Percentiles rank a stretch among this genome's conserved stretches.
Evolutionary conservation across 2,329 filamentous ascomycete genomes (phyloP).

Genomic region (Microthyrium microscopicum): DNA sequence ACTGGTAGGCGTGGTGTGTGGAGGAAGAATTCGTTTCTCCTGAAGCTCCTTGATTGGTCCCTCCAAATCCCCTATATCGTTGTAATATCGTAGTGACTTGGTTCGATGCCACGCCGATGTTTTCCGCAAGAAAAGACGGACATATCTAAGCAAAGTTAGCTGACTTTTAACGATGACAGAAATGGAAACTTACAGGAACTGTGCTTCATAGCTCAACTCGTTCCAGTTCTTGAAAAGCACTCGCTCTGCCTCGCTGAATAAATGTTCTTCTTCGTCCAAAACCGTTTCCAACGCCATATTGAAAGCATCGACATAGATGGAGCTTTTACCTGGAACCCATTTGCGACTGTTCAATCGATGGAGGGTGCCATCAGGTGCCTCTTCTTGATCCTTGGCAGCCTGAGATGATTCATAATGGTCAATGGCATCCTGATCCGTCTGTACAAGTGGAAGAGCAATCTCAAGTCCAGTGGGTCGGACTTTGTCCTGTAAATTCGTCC

Average conservation of each 20-base stretch:
- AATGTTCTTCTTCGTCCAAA: conserved; percentile 68
- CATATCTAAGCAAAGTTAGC: conserved; percentile 44
- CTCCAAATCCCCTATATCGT: conserved; percentile 62
- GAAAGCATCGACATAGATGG: conserved; percentile 95
- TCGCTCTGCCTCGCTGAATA: conserved; percentile 69
- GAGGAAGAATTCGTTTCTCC: conserved; percentile 36
- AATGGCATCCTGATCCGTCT: conserved; percentile 54
- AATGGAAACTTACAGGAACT: conserved; percentile 56
- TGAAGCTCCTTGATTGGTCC: conserved; percentile 51
- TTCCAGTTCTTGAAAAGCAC: conserved; percentile 64
- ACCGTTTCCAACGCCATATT: conserved; percentile 84
- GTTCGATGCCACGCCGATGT: conserved; percentile 81
- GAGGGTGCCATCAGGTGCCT: conserved; percentile 20
- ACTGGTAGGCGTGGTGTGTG: conserved; percentile 15
- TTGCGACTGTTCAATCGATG: conserved; percentile 37
- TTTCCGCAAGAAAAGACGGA: conserved; percentile 83
- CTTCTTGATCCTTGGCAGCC: conserved; percentile 33
- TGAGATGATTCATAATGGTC: conserved; percentile 60
- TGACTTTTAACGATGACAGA: neutral
- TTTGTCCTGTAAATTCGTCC: conserved; percentile 1
- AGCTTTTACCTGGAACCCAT: conserved; percentile 66
- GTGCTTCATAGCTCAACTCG: conserved; percentile 60
- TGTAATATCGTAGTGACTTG: conserved; percentile 59
- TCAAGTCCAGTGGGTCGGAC: conserved; percentile 49
- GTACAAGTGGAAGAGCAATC: conserved; percentile 50